Base-by-base conservation (phyloP, 345 rosid genomes). In the Turritis glabra region DNA sequence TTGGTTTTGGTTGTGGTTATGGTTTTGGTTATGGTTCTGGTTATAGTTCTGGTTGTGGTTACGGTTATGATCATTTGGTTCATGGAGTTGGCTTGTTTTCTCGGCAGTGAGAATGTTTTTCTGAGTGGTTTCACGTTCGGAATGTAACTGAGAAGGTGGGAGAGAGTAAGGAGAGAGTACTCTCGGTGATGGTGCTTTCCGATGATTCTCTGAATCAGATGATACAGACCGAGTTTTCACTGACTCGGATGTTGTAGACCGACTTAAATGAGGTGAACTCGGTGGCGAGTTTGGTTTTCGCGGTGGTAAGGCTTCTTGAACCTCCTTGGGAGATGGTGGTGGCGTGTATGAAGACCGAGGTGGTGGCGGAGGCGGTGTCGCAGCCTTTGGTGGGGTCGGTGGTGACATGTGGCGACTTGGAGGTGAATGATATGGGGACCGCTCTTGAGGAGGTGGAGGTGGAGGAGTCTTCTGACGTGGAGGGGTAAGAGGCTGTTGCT, bases 111-210 rank as follows among this genome's bases (percentile, higher is more conserved):
- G 75, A 33, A 92, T 86, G 17, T 84, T 81, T 71, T 93, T 93
- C 67, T 85, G 89, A 66, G 84, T 79, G 67, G 73, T 77, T 37
- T 84, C 84, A 1, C 72, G 56, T 35, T 77, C 77, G 25, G 84
- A 30, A 67, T 76, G 82, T 37, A 88, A 5, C 63, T 79, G 92
- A 41, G 97, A 53, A 8, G 96, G 88, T 26, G 97, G 98, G n/a
- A 90, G 86, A 68, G 63, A 27, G 40, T 89, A 74, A 60, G 98
- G 97, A 44, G 98, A 89, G 23, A 89, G 96, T 37, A 84, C 86
- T 65, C 85, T 89, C 32, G 81, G 68, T 27, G 83, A 76, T 44
- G 91, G 83, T 21, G 90, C 78, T 55, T 67, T 82, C 11, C 80
- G 82, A 82, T 47, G 85, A 74, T 61, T 47, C 79, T 73, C 33